Base-by-base conservation (phyloP, 345 rosid genomes). In the Cardiospermum halicacabum region DNA sequence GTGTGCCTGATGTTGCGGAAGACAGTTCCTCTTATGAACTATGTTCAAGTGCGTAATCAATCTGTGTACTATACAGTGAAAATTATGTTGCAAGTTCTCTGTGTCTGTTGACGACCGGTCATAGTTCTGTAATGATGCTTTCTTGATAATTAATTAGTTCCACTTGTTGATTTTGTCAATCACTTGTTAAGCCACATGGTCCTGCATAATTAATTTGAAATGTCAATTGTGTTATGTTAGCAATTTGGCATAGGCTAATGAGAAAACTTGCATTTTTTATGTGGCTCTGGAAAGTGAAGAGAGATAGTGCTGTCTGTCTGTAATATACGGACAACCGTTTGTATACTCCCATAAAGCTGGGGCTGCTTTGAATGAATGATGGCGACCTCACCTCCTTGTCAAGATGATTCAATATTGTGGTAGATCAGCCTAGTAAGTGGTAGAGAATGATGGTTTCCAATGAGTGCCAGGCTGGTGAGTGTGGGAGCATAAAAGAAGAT, bases 1-100 rank as follows among this genome's bases (percentile, higher is more conserved):
- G 75, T 87, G 59, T 95, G 97, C 85, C 89, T 95, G 53, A 87
- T 91, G 97, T 61, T 89, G 74, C 89, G 99, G 73, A 95, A 87
- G 84, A 87, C 96, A 16, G 82, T 93, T n/a, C 83, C 86, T 39
- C 96, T 95, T 58, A 87, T 91, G 93, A 86, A 81, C 68, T 95
- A 91, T 66, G 94, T 95, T 56, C 91, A 89, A 80, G 97, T 91
- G 73, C 84, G 88, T 74, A 56, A 53, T 39, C 40, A 8, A 30
- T 70, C 25, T 56, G 9, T 40, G 40, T 43, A 6, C 1, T 28
- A 66, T 50, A 16, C 16, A 49, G 31, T 56, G 26, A 36, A 32
- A 27, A 36, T 40, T 5, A 28, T 58, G 63, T 72, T 53, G 7
- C 28, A 7, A 50, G 11, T 67, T 57, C 26, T 43, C 36, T 34